These are phyloP conservation scores for Neoboletus magnificus DNA, from an alignment of 768 basidiomycete genomes.

Conservation along the genomic window DNA sequence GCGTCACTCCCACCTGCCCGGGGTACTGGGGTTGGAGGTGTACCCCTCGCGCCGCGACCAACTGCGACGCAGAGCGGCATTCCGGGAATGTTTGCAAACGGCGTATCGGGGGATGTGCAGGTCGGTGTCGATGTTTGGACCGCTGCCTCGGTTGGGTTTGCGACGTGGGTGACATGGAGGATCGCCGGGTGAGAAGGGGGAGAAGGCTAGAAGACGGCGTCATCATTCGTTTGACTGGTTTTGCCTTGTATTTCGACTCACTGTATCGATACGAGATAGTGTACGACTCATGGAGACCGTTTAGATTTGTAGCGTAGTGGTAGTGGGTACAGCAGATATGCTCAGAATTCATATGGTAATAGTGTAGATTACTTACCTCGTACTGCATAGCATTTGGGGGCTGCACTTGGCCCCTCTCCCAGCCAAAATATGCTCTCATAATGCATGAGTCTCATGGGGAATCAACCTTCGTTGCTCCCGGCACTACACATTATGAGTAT, in stretches of 20 bases:
- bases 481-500: background rate
- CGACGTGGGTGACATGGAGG: constrained; percentile 21
- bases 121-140: constrained; percentile 20
- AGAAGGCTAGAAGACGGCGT: background rate
- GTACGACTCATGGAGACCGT: background rate
- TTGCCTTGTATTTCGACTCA: background rate
- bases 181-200: constrained; percentile 6
- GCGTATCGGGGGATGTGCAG: constrained; percentile 10
- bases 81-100: constrained; percentile 10
- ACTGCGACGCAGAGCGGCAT: constrained; percentile 9
- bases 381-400: too few relatives aligned
- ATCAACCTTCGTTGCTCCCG: too few relatives aligned
- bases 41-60: constrained; percentile 27
- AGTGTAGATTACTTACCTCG: too few relatives aligned
- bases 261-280: constrained; percentile 4
- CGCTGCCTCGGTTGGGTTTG: constrained; percentile 5
- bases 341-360: too few relatives aligned
- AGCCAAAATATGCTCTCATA: too few relatives aligned
- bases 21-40: constrained; percentile 28
- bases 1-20: constrained; percentile 24
- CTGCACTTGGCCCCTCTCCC: too few relatives aligned
- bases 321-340: too few relatives aligned
- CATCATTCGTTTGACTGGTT: background rate
- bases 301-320: constrained; percentile 11
- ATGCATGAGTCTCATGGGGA: too few relatives aligned